Base-by-base conservation (phyloP, 352 stramenopile genomes). In the Globisporangium solare region DNA sequence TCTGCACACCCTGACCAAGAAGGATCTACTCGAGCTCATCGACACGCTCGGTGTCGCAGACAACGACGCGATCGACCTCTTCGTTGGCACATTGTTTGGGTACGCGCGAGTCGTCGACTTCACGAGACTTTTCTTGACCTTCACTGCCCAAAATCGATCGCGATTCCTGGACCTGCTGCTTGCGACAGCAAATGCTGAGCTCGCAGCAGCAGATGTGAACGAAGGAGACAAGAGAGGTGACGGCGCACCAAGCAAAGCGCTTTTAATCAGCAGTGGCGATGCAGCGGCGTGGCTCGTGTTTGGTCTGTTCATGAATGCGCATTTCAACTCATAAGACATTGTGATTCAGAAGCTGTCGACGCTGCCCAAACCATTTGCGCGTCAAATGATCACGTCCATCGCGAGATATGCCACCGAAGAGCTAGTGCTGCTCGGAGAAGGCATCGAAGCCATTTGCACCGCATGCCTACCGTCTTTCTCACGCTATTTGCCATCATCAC, bases 311-410 rank as follows among this genome's bases (percentile, higher is more conserved):
- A 55, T 88, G 2, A 64, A 74, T 18, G 64, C 65, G 12, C 58
- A 60, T n/a, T 56, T 85, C 20, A 61, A 51, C 13, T 69, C 59
- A 8, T 57, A 72, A 8, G 72, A 83, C 22, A 46, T 63, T 0
- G 72, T 83, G 10, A 70, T 87, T 39, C 68, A 71, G 10, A 87
- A 85, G 17, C 32, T 89, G 17, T 66, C 56, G 12, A 60, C 46
- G 13, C 56, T 87, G 18, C 51, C 67, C 0, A 59, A 15, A 6
- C 50, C 71, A 10, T 61, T 64, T 31, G 50, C 59, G 0, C 56
- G 56, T 0, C 35, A 64, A 31, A 39, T 86, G 18, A 54, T 85
- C 46, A 53, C 62, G 14, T 56, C 54, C 0, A 62, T 77, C n/a
- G 51, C 24, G 7, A 53, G 54, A 13, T 71, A 77, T 32, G 66